Percentiles rank a stretch among this genome's conserved stretches.
Conservation (phyloP, 345 rosid species). For the Psidium guajava region DNA sequence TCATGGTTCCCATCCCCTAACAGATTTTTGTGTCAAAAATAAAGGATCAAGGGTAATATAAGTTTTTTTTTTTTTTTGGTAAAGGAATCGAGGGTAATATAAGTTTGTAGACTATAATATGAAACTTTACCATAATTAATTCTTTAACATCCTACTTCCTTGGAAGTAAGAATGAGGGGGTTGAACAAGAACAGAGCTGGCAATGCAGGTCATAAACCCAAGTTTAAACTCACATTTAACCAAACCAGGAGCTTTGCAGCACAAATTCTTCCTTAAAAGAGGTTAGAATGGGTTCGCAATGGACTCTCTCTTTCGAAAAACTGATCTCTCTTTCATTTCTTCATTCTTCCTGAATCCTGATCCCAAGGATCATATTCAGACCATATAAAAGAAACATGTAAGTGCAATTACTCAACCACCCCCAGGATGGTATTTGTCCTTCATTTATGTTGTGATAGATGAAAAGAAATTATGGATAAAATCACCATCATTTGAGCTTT, state of each 20-base stretch:
- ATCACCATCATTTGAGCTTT: neutral
- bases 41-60: neutral
- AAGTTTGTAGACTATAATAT: neutral
- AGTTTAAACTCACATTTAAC: neutral
- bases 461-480: neutral
- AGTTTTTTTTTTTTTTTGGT: too few relatives aligned
- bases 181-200: neutral
- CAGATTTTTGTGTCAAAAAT: neutral
- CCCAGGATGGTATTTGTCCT: neutral
- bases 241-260: neutral
- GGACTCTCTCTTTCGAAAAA: neutral
- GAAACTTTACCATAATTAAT: neutral
- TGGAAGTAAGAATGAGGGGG: neutral
- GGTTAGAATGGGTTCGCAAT: neutral
- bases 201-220: neutral
- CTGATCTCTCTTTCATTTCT: neutral
- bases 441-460: neutral
- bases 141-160: neutral
- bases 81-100: too few relatives aligned
- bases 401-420: neutral
- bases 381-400: neutral
- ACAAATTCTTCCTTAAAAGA: neutral
- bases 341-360: neutral
- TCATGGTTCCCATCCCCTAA: neutral
- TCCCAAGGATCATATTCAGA: neutral